Evolutionary conservation across 1,139 yeast genomes (phyloP), one percentile per base, ranked within the genome.

Genomic region (Geotrichum phurueaensis): DNA sequence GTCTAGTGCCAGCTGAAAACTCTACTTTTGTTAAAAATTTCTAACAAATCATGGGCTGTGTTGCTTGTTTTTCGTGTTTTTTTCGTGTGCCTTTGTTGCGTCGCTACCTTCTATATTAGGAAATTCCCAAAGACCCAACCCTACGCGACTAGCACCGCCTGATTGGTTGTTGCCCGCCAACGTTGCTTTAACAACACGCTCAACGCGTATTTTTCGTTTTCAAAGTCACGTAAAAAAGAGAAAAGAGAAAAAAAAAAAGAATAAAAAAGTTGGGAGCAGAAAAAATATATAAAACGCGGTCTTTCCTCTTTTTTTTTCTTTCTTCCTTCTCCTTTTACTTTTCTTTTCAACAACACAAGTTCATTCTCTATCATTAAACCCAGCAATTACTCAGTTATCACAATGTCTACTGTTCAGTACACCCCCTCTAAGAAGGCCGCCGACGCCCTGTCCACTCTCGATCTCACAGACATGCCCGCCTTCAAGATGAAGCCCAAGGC

Each of bases 361-460:
- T 39, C 47, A 39, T 15, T 39, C 20, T 13, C 47, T 39, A 39
- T 7, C 20, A 25, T 20, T 48, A 7, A 48, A 25, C 6, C 22
- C n/a, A 36, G 18, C n/a, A 20, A 36, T 52, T 45, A 52, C n/a
- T 22, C n/a, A 36, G 48, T 52, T 20, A 45, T 47, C n/a, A 60
- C 53, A 20, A 61, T 60, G 61, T 57, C 63, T 51, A 63, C 65
- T 57, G 67, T 71, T 49, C 71, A 71, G 47, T 71, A 70, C 61
- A 75, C 78, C 53, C 78, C 78, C 53, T 73, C 76, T 49, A 75
- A 74, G 68, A 69, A 73, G 68, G 70, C 77, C 56, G 78, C 78
- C 31, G 67, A 70, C 39, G 76, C 72, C 51, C 67, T 75, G 55
- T 64, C 71, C 36, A 68, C 66, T 56, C 70, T 75, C 47, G 71